Evolutionary conservation across 345 rosid species (phyloP).

Genomic region (Eutrema heterophyllum): DNA sequence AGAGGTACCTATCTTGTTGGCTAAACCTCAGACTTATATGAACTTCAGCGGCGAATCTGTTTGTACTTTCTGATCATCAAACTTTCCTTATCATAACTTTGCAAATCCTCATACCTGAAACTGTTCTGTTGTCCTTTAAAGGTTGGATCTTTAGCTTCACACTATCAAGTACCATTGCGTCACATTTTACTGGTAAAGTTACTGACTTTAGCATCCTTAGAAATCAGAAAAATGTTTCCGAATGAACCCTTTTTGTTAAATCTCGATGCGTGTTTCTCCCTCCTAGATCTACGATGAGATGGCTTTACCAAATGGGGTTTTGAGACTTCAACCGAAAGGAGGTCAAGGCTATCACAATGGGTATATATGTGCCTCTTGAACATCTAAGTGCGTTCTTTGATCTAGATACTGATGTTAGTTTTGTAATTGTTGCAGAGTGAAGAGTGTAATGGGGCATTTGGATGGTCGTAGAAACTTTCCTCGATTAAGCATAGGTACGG

Average conservation of each 20-base stretch:
- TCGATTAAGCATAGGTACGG: constrained; percentile 67
- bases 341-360: constrained; percentile 91
- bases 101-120: neutral
- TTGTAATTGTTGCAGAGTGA: constrained; percentile 48
- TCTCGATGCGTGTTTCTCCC: constrained; percentile 10
- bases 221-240: neutral
- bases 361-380: constrained; percentile 35
- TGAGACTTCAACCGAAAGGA: constrained; percentile 83
- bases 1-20: constrained; percentile 81
- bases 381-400: neutral
- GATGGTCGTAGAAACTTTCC: constrained; percentile 73
- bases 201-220: neutral
- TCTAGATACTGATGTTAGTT: neutral
- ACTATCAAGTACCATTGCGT: constrained; percentile 84
- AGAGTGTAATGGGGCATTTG: constrained; percentile 70
- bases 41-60: constrained; percentile 94
- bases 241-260: neutral
- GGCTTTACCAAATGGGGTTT: constrained; percentile 87
- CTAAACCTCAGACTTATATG: constrained; percentile 91
- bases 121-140: constrained; percentile 22
- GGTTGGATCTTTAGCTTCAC: constrained; percentile 94
- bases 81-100: neutral
- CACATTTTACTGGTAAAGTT: constrained; percentile 68
- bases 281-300: constrained; percentile 75
- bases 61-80: constrained; percentile 28